These are phyloP conservation scores for Plectranthus barbatus DNA, from an alignment of 257 asterid species.

Conservation along the genomic window DNA sequence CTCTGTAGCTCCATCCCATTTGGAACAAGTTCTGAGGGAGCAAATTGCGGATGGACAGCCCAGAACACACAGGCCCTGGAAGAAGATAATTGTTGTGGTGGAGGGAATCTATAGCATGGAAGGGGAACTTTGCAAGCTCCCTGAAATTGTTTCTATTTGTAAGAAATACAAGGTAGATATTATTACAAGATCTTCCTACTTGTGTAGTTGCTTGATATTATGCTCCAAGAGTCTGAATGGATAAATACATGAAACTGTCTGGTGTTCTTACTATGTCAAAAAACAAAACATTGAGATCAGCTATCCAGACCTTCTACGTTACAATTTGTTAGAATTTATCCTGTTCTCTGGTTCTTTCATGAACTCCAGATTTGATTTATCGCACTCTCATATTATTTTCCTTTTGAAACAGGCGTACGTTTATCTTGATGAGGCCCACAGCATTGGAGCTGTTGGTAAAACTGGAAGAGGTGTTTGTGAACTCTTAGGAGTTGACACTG, in stretches of 20 bases:
- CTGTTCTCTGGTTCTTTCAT: not conserved
- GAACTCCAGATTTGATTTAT: not conserved
- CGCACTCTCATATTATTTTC: not conserved
- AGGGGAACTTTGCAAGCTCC: constrained; percentile 96
- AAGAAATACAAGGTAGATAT: constrained; percentile 84
- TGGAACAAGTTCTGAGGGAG: constrained; percentile 83
- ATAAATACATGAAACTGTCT: not conserved
- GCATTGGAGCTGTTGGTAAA: constrained; percentile 98
- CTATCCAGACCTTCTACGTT: constrained; percentile 2
- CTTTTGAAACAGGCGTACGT: constrained; percentile 51
- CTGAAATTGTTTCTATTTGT: constrained; percentile 91
- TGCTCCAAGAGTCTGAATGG: not conserved
- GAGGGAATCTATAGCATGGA: constrained; percentile 99
- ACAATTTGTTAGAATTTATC: not conserved
- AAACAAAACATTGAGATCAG: not conserved
- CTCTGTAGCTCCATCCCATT: constrained; percentile 70
- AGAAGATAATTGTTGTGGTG: constrained; percentile 89
- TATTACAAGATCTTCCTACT: not conserved
- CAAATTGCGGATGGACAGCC: constrained; percentile 97
- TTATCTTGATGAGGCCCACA: constrained; percentile 98
- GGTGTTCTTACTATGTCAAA: not conserved
- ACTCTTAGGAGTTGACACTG: constrained; percentile 90
- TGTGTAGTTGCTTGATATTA: not conserved
- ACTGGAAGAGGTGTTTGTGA: constrained; percentile 97
- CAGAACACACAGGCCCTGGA: constrained; percentile 97